Evolutionary conservation across 1,284 basidiomycete genomes (phyloP), one percentile per base, ranked within the genome.

Genomic region (Coniferiporia weirii): DNA sequence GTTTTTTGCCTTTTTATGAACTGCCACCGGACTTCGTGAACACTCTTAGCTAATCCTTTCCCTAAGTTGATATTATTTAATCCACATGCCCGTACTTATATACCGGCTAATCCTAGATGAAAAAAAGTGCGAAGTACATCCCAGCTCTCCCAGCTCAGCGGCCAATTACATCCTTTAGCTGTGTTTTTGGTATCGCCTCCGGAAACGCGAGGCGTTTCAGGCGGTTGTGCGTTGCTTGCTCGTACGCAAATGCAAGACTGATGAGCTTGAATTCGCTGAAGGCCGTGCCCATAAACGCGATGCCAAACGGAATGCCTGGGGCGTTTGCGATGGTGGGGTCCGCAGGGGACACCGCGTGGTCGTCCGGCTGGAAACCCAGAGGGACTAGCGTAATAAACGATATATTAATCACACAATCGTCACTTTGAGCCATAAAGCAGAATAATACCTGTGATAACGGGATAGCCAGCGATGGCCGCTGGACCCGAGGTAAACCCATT

Each of bases 161-260:
- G 3, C 55, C 48, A 50, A 79, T 68, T 12, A 82, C 67, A 61
- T 79, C 75, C 52, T 63, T 66, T 49, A 83, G 68, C 66, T 83
- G 81, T 34, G 79, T 80, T 64, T 71, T 72, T 7, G 82, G 81
- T 56, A 75, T 75, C 8, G 81, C 81, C 4, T 63, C 73, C 3
- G 71, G 62, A 62, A 76, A 81, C 20, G 81, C 78, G 46, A 65
- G 72, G 40, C 73, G 68, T 64, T 71, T 68, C 57, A 76, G 62
- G 9, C 81, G 70, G 19, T 71, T 75, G 38, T 75, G 73, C 3
- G 81, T 84, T 27, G 76, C 75, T 64, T 83, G 80, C 68, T 83
- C 81, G 60, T 77, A 83, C 13, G 79, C 79, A 65, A 79, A 82
- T 20, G 78, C 81, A 56, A 73, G 76, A 3, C 72, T 66, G 32